Evolutionary conservation across 352 stramenopile genomes (phyloP), one percentile per base, ranked within the genome.

Genomic region (Phytophthora sansomeana): DNA sequence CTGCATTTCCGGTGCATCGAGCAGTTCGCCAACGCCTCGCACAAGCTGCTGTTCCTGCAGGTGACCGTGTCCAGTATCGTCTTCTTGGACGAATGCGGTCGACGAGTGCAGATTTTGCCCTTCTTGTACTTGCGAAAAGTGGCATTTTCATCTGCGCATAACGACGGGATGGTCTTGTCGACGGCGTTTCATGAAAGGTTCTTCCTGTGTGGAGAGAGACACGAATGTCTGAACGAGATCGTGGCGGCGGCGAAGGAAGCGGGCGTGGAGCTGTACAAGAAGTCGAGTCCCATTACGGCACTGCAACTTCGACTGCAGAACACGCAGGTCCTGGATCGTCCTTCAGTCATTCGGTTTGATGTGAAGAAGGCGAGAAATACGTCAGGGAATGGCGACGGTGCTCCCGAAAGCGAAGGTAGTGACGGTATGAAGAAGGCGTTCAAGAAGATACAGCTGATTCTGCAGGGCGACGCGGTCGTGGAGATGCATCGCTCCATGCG

Each of bases 141-240:
- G 7, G 80, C 74, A 0, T 74, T 68, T 9, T 88, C 77, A 0
- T 63, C 58, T 4, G 71, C 77, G 2, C 76, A 91, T 41, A 66
- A 66, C 0, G 83, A 91, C 19, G 83, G 77, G 3, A 74, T 93
- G 58, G 79, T 91, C 55, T 53, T 93, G 24, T 76, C 69, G 1
- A 90, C 78, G 7, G 54, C 81, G 14, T 93, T 85, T 56, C 77
- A 91, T 13, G 81, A 91, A 55, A 81, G 81, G 4, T 73, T 93
- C 13, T 93, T 93, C 55, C 73, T 89, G 4, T 91, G 82, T 67
- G 64, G 53, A 14, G 75, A 84, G 35, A 74, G 85, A 32, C 72
- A 81, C 46, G 72, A 89, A 41, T 93, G 85, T 59, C 56, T 93
- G 28, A 74, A 76, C 19, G 69, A 88, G 42, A 90, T 93, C 53